Percentiles rank a stretch among this genome's conserved stretches.
These are phyloP conservation scores for Candida palmyrensis DNA, from an alignment of 805 yeast genomes.

Conservation along the genomic window DNA sequence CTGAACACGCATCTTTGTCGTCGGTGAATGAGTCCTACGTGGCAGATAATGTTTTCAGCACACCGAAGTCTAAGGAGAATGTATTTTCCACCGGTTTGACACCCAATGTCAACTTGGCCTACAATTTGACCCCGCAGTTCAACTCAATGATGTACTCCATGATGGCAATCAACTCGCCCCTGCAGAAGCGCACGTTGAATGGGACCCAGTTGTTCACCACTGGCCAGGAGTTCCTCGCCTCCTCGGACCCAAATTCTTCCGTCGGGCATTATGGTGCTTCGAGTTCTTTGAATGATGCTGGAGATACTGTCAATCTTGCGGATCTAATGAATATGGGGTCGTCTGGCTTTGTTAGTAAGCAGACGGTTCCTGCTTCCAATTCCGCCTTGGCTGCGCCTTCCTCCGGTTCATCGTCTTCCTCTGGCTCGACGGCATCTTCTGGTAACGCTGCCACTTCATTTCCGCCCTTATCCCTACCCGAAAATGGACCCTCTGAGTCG, in stretches of 20 bases:
- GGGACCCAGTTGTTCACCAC: constrained; percentile 14
- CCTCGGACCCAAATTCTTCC: background rate
- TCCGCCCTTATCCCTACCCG: constrained; percentile 1
- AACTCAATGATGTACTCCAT: constrained; percentile 35
- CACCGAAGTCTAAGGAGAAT: constrained; percentile 29
- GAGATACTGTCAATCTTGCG: constrained; percentile 11
- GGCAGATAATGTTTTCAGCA: constrained; percentile 19
- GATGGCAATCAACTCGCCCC: constrained; percentile 30
- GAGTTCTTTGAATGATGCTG: background rate
- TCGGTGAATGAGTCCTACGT: background rate
- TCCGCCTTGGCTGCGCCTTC: background rate
- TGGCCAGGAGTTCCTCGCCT: constrained; percentile 25
- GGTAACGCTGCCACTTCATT: constrained; percentile 1
- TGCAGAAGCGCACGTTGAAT: constrained; percentile 13
- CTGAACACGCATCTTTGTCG: background rate
- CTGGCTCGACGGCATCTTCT: constrained; percentile 4
- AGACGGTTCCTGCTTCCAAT: background rate
- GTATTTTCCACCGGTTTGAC: constrained; percentile 25
- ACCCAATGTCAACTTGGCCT: constrained; percentile 18
- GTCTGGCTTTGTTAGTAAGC: constrained; percentile 1
- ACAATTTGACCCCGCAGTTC: constrained; percentile 37
- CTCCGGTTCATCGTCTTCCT: constrained; percentile 7
- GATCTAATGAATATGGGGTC: constrained; percentile 14
- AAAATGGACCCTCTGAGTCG: background rate
- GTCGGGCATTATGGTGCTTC: background rate